phyloP scores from a whole-genome alignment of 371 early-diverging fungal genomes.

The Mucor mucedo region DNA sequence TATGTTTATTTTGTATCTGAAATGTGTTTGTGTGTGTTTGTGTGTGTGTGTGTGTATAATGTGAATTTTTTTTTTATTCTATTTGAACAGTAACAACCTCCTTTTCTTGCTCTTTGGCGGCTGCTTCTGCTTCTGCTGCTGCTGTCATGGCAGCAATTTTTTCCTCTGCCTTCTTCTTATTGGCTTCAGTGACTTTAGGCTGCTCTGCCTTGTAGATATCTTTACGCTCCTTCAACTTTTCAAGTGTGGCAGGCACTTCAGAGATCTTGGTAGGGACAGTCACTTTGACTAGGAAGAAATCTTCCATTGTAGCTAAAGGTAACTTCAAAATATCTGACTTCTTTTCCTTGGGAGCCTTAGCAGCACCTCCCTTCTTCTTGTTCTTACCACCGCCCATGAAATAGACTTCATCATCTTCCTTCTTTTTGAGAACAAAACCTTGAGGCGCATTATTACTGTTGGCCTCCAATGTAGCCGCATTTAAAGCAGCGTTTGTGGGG shows the following conservation, averaged over 20 bases:
- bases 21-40: not conserved
- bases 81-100: not conserved
- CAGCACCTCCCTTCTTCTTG: slow-evolving; percentile 32
- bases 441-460: slow-evolving; percentile 54
- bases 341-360: slow-evolving; percentile 62
- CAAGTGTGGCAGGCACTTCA: slow-evolving; percentile 75
- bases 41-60: not conserved
- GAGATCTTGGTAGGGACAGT: slow-evolving; percentile 75
- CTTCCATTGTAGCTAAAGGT: slow-evolving; percentile 82
- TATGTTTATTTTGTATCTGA: not conserved
- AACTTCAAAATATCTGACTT: slow-evolving; percentile 75
- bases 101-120: not conserved
- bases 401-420: slow-evolving; percentile 85
- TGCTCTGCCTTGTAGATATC: slow-evolving; percentile 77
- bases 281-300: slow-evolving; percentile 82
- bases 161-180: slow-evolving; percentile 87
- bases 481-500: slow-evolving; percentile 36
- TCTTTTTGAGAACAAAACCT: slow-evolving; percentile 70
- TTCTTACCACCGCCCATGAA: slow-evolving; percentile 67
- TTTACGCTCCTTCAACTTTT: slow-evolving; percentile 74
- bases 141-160: slow-evolving; percentile 74
- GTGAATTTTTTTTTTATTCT: slow-evolving; percentile 8
- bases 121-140: slow-evolving; percentile 16
- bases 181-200: slow-evolving; percentile 77
- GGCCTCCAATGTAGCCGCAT: slow-evolving; percentile 24